These are phyloP conservation scores for Guyanaporus albipodus DNA, from an alignment of 768 basidiomycete genomes.

Conservation along the genomic window DNA sequence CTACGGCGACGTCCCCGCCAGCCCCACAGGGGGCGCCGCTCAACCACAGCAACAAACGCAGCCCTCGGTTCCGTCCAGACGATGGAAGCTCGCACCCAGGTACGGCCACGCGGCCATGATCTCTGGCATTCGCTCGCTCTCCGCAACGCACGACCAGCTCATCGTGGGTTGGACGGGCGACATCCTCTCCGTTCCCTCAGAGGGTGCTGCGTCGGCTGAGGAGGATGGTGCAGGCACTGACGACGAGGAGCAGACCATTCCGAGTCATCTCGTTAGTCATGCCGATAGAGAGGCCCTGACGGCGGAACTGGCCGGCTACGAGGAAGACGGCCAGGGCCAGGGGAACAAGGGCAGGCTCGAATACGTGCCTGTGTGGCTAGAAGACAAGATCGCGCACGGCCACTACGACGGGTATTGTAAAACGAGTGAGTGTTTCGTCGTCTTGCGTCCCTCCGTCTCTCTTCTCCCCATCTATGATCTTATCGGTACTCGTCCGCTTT, in stretches of 20 bases:
- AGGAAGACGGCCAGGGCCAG: slow-evolving; percentile 38
- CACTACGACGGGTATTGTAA: slow-evolving; percentile 99
- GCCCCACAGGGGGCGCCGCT: slow-evolving; percentile 21
- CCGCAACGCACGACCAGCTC: slow-evolving; percentile 82
- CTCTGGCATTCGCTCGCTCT: slow-evolving; percentile 83
- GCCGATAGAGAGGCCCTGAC: slow-evolving; percentile 67
- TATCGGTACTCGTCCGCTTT: slow-evolving; percentile 7
- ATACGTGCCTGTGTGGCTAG: slow-evolving; percentile 90
- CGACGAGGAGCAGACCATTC: slow-evolving; percentile 36
- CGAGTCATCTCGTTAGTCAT: slow-evolving; percentile 47
- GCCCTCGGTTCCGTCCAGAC: slow-evolving; percentile 20
- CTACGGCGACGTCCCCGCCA: slow-evolving; percentile 44
- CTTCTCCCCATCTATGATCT: too few relatives aligned
- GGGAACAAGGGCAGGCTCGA: slow-evolving; percentile 49
- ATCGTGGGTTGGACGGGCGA: slow-evolving; percentile 96
- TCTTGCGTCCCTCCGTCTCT: too few relatives aligned
- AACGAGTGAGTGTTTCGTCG: slow-evolving; percentile 71
- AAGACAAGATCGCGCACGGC: slow-evolving; percentile 83
- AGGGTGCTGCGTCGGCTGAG: slow-evolving; percentile 27
- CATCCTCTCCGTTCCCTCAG: slow-evolving; percentile 48
- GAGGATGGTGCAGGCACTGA: slow-evolving; percentile 8
- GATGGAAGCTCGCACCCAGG: slow-evolving; percentile 75
- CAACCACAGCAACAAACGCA: slow-evolving; percentile 2
- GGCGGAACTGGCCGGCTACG: slow-evolving; percentile 57
- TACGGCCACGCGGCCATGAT: slow-evolving; percentile 96